phyloP scores from a whole-genome alignment of 2,329 filamentous ascomycete species.

The Calonectria pseudoturangicola region DNA sequence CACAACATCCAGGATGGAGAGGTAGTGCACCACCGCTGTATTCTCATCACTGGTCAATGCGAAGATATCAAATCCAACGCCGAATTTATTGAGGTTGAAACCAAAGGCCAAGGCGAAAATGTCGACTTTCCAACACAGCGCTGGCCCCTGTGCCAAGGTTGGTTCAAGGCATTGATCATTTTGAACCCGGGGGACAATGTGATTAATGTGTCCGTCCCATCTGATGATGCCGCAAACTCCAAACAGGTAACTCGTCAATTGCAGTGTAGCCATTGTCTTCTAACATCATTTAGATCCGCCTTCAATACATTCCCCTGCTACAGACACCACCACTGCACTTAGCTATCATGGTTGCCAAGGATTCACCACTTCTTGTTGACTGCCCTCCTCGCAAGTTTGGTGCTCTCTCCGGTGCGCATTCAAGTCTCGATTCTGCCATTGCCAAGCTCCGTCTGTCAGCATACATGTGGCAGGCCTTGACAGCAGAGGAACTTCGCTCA shows the following conservation, averaged over 20 bases:
- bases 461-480: constrained; percentile 86
- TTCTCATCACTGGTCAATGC: constrained; percentile 44
- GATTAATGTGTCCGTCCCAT: neutral
- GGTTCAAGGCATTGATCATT: constrained; percentile 44
- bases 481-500: constrained; percentile 83
- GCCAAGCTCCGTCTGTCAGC: constrained; percentile 84
- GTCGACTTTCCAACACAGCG: constrained; percentile 40
- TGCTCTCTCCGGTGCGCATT: constrained; percentile 69
- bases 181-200: constrained; percentile 41
- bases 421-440: constrained; percentile 77
- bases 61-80: constrained; percentile 1
- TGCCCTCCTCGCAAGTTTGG: constrained; percentile 76
- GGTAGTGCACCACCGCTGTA: constrained; percentile 43
- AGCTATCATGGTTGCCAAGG: constrained; percentile 80
- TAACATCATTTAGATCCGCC: constrained; percentile 8
- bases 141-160: constrained; percentile 45
- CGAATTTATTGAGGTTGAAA: constrained; percentile 31
- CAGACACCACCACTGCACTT: constrained; percentile 80
- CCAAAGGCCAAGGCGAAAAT: constrained; percentile 20
- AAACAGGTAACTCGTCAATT: neutral
- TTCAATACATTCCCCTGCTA: constrained; percentile 72
- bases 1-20: constrained; percentile 46
- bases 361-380: constrained; percentile 82
- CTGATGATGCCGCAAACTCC: neutral
- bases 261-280: neutral